Percentiles rank a stretch among this genome's conserved stretches.
These are phyloP conservation scores for Ogataea minuta DNA, from an alignment of 805 yeast genomes.

Conservation along the genomic window DNA sequence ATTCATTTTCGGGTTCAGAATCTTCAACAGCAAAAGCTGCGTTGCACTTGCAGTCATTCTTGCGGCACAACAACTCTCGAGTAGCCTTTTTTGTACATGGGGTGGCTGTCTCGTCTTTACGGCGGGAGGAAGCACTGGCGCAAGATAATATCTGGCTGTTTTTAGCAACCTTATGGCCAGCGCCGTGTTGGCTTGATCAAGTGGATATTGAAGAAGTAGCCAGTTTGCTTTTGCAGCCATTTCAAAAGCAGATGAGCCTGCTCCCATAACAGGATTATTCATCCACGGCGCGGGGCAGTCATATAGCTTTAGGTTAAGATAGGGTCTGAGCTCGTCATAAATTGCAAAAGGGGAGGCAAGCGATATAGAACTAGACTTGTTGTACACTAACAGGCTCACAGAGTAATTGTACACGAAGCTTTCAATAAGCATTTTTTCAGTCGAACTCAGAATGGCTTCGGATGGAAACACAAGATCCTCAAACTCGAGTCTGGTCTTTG, in stretches of 20 bases:
- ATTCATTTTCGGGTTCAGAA: constrained; percentile 12
- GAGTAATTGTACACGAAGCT: constrained; percentile 44
- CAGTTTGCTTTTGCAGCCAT: constrained; percentile 36
- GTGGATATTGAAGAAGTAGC: constrained; percentile 26
- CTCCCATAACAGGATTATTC: constrained; percentile 41
- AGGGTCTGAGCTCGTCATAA: constrained; percentile 32
- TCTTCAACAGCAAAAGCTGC: constrained; percentile 9
- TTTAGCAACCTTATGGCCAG: constrained; percentile 6
- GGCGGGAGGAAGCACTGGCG: constrained; percentile 18
- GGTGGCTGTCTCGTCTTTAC: constrained; percentile 11
- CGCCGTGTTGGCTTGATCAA: constrained; percentile 5
- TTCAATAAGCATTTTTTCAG: constrained; percentile 39
- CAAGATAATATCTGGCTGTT: constrained; percentile 13
- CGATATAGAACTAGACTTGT: constrained; percentile 23
- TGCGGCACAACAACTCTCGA: constrained; percentile 17
- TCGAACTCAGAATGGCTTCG: neutral
- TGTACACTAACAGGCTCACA: constrained; percentile 33
- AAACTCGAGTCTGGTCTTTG: neutral
- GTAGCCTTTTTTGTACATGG: constrained; percentile 14
- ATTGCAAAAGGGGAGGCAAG: constrained; percentile 42
- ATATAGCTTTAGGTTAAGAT: constrained; percentile 36
- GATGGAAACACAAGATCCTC: neutral
- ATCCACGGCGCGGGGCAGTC: constrained; percentile 33
- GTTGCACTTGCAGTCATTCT: constrained; percentile 13
- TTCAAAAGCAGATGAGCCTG: constrained; percentile 36